Evolutionary conservation across 2,329 filamentous ascomycete genomes (phyloP).

Genomic region (Thelonectria blattea): DNA sequence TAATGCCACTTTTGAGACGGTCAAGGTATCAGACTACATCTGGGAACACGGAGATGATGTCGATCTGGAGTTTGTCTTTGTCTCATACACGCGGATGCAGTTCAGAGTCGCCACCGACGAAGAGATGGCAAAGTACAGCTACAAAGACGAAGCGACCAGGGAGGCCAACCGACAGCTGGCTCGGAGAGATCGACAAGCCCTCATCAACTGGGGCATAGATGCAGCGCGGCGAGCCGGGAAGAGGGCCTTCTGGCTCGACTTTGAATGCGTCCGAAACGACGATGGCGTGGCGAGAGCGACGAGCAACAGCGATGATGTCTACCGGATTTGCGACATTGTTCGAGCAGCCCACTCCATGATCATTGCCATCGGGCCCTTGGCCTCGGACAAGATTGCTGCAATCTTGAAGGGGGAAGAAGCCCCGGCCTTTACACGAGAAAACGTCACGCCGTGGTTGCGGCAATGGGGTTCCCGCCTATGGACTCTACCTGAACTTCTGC

Average conservation of each 20-base stretch:
- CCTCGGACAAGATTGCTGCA: slow-evolving; percentile 18
- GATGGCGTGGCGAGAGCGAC: slow-evolving; percentile 5
- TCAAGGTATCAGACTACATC: slow-evolving; percentile 36
- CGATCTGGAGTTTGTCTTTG: slow-evolving; percentile 45
- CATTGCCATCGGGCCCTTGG: slow-evolving; percentile 45
- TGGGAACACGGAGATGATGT: slow-evolving; percentile 29
- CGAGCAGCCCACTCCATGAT: slow-evolving; percentile 11
- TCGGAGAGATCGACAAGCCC: slow-evolving; percentile 30
- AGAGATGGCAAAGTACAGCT: slow-evolving; percentile 21
- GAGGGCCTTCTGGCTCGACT: slow-evolving; percentile 51
- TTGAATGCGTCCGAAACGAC: slow-evolving; percentile 48
- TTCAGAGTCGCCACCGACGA: slow-evolving; percentile 40
- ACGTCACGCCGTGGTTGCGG: slow-evolving; percentile 37
- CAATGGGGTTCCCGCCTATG: slow-evolving; percentile 54
- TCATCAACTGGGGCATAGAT: slow-evolving; percentile 46
- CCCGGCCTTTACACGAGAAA: slow-evolving; percentile 31
- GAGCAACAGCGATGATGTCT: too few relatives aligned
- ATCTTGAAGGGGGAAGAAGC: slow-evolving; percentile 30
- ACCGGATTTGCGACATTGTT: too few relatives aligned
- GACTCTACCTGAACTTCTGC: slow-evolving; percentile 50
- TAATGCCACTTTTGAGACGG: slow-evolving; percentile 21
- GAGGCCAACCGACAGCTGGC: slow-evolving; percentile 28
- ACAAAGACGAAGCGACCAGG: slow-evolving; percentile 25
- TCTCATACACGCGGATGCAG: slow-evolving; percentile 50
- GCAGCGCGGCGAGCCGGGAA: slow-evolving; percentile 46